Percentiles rank a stretch among this genome's conserved stretches.
Evolutionary conservation across 2,329 filamentous ascomycete species (phyloP).

Genomic region (Davidsoniella eucalypti): DNA sequence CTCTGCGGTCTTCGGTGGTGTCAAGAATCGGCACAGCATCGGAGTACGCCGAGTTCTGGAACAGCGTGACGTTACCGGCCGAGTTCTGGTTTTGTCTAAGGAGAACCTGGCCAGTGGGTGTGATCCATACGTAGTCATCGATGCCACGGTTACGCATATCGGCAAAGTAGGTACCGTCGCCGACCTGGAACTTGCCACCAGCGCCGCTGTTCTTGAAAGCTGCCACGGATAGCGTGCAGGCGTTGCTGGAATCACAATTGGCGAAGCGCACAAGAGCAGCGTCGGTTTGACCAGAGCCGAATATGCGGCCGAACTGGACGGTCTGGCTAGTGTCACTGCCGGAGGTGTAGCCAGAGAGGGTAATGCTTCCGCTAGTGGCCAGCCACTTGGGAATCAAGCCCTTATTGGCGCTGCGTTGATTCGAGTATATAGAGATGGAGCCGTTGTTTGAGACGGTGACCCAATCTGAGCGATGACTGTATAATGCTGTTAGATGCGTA

Average conservation of each 20-base stretch:
- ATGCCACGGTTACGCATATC: conserved; percentile 10
- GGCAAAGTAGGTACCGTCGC: conserved; percentile 13
- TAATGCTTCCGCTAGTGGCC: background rate
- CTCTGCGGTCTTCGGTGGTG: conserved; percentile 15
- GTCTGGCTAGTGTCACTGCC: background rate
- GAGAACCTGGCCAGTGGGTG: conserved; percentile 9
- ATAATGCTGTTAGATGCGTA: background rate
- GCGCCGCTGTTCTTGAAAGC: conserved; percentile 14
- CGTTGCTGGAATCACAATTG: background rate
- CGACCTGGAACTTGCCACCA: conserved; percentile 14
- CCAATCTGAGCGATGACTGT: conserved; percentile 4
- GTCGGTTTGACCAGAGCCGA: conserved; percentile 9
- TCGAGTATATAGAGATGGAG: conserved; percentile 17
- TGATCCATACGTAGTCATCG: conserved; percentile 15
- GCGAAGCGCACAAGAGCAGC: background rate
- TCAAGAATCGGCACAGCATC: conserved; percentile 1
- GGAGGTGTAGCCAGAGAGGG: background rate
- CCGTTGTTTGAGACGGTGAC: conserved; percentile 18
- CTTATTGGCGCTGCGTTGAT: conserved; percentile 13
- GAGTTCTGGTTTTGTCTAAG: conserved; percentile 8
- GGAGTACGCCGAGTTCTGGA: background rate
- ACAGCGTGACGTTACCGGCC: background rate
- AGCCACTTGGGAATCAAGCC: conserved; percentile 12
- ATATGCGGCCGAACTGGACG: conserved; percentile 15
- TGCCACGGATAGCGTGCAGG: conserved; percentile 9